phyloP scores from a whole-genome alignment of 2,329 filamentous ascomycete species.

The Fusarium algeriense region DNA sequence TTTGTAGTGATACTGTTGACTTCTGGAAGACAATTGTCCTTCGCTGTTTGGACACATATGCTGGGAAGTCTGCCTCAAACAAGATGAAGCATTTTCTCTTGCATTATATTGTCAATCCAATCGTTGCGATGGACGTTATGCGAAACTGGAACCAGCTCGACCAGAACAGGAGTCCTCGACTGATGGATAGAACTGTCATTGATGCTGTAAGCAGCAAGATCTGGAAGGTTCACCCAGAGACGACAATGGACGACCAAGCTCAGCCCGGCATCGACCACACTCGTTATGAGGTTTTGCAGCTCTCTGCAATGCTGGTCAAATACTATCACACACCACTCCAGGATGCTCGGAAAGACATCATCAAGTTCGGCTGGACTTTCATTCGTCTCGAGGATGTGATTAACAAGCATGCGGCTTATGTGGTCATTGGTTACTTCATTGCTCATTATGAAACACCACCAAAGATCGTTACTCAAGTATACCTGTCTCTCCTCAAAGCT shows the following conservation, averaged over 20 bases:
- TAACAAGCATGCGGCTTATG: constrained; percentile 98
- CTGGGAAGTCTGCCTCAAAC: constrained; percentile 81
- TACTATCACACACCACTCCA: constrained; percentile 90
- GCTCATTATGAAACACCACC: constrained; percentile 94
- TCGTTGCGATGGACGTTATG: constrained; percentile 96
- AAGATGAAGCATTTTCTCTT: constrained; percentile 94
- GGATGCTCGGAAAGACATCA: constrained; percentile 95
- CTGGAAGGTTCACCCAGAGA: constrained; percentile 89
- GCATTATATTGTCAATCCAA: constrained; percentile 93
- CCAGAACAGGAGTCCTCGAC: constrained; percentile 69
- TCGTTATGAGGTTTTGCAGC: constrained; percentile 93
- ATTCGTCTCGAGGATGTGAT: constrained; percentile 98
- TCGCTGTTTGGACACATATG: constrained; percentile 89
- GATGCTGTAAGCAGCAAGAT: constrained; percentile 92
- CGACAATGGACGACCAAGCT: constrained; percentile 83
- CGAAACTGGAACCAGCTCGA: constrained; percentile 76
- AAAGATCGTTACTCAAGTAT: constrained; percentile 96
- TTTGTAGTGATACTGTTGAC: constrained; percentile 85
- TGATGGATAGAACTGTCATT: constrained; percentile 89
- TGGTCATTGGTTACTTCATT: constrained; percentile 97
- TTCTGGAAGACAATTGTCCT: constrained; percentile 87
- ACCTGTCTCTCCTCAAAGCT: constrained; percentile 88
- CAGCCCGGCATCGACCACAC: constrained; percentile 94
- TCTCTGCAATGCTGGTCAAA: constrained; percentile 95
- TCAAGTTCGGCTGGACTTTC: constrained; percentile 99